Conservation (phyloP, 208 protist species). For the Leishmania major region DNA sequence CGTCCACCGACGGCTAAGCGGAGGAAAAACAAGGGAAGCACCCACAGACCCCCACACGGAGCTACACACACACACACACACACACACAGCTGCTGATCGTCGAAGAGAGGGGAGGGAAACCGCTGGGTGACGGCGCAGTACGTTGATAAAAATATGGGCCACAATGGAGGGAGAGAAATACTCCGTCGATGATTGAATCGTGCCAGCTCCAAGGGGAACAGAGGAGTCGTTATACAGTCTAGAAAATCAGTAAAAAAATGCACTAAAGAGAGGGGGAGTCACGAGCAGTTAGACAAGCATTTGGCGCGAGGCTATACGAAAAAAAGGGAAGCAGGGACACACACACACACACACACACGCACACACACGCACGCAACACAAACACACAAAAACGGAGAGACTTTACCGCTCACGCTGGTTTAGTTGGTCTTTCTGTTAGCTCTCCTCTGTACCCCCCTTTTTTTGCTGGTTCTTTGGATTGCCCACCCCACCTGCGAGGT, state of each 20-base stretch:
- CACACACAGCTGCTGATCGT: not conserved
- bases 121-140: not conserved
- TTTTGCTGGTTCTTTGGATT: not conserved
- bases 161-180: no score
- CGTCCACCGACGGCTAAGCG: no score
- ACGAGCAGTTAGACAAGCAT: not conserved
- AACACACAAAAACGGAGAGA: no score
- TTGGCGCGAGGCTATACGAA: not conserved
- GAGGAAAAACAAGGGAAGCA: not conserved
- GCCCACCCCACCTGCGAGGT: not conserved
- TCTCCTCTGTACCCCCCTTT: no score
- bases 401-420: no score
- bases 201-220: no score
- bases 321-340: not conserved
- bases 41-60: not conserved
- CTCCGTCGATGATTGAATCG: no score
- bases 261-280: not conserved
- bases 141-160: not conserved
- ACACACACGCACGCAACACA: no score
- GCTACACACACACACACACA: not conserved
- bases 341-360: no score
- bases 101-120: not conserved
- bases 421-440: no score
- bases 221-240: no score
- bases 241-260: no score